A percentile compares a stretch with the other conserved stretches of the same genome.
phyloP scores from a whole-genome alignment of 352 stramenopile genomes.

The Pythium vanterpoolii region DNA sequence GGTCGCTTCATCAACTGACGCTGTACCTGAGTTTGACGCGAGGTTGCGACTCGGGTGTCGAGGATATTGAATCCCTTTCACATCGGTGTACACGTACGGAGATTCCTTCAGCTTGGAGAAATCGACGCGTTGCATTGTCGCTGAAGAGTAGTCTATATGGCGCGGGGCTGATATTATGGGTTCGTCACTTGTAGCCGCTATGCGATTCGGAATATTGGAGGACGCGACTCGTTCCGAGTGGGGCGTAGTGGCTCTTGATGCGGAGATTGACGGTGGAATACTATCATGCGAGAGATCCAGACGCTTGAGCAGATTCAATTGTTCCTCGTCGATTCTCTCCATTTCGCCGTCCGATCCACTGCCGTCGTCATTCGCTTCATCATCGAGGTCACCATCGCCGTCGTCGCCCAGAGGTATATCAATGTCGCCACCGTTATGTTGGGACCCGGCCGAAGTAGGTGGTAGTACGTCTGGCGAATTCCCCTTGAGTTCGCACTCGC shows the following conservation, averaged over 20 bases:
- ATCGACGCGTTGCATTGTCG: not conserved
- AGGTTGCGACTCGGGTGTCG: conserved; percentile 23
- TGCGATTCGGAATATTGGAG: no score
- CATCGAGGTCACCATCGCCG: not conserved
- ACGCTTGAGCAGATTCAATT: not conserved
- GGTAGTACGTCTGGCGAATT: no score
- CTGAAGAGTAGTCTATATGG: not conserved
- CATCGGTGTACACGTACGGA: conserved; percentile 29
- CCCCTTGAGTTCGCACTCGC: no score
- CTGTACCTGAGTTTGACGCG: not conserved
- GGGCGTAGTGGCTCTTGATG: not conserved
- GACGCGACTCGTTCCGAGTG: not conserved
- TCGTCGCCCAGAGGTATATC: not conserved
- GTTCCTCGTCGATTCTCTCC: not conserved
- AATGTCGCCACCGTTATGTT: no score
- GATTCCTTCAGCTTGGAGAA: conserved; percentile 28
- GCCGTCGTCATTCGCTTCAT: conserved; percentile 33
- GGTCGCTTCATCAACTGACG: not conserved
- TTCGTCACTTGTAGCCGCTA: not conserved
- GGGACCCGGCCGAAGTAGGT: no score
- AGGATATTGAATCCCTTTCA: conserved; percentile 27
- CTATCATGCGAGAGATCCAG: not conserved
- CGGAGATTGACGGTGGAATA: not conserved
- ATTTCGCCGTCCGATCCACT: conserved; percentile 36
- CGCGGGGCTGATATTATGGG: not conserved